Evolutionary conservation across 139 green algal genomes (phyloP).

Genomic region (Protoeuglena noctilucae): DNA sequence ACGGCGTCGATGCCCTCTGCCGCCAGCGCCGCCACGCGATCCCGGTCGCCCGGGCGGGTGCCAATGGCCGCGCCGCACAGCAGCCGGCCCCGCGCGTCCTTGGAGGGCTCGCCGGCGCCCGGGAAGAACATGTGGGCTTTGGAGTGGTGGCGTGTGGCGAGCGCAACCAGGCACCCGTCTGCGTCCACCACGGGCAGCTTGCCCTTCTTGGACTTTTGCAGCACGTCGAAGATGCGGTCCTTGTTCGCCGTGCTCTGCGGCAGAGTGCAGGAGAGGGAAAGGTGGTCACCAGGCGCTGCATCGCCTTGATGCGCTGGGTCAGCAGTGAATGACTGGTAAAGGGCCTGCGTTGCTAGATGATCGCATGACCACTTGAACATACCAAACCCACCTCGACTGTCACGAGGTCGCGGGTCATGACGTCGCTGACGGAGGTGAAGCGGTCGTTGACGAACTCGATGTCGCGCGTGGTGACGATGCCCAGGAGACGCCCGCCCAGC

Average conservation of each 20-base stretch:
- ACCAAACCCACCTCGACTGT: conserved; percentile 18
- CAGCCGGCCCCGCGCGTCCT: conserved; percentile 49
- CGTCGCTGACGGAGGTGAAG: conserved; percentile 34
- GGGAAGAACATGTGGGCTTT: conserved; percentile 16
- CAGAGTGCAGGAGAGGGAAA: too few relatives aligned
- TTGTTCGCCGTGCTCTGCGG: too few relatives aligned
- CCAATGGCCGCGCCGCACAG: conserved; percentile 75
- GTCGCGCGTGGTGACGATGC: conserved; percentile 61
- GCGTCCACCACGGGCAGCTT: conserved; percentile 47
- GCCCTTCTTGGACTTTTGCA: conserved; percentile 10
- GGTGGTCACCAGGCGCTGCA: conserved; percentile 31
- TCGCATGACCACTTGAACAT: too few relatives aligned
- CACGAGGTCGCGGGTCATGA: conserved; percentile 61
- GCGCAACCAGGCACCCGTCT: conserved; percentile 40
- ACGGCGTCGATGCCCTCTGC: conserved; percentile 53
- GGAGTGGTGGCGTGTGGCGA: conserved; percentile 44
- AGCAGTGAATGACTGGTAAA: too few relatives aligned
- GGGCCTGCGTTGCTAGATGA: too few relatives aligned
- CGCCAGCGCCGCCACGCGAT: conserved; percentile 37
- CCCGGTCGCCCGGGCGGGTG: conserved; percentile 61
- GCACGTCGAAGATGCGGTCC: background rate
- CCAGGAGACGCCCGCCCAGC: conserved; percentile 64
- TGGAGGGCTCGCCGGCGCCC: conserved; percentile 31
- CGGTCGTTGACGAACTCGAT: conserved; percentile 66
- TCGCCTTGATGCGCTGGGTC: conserved; percentile 15